These are phyloP conservation scores for Meredithiella fracta DNA, from an alignment of 2,329 filamentous ascomycete genomes.

Conservation along the genomic window DNA sequence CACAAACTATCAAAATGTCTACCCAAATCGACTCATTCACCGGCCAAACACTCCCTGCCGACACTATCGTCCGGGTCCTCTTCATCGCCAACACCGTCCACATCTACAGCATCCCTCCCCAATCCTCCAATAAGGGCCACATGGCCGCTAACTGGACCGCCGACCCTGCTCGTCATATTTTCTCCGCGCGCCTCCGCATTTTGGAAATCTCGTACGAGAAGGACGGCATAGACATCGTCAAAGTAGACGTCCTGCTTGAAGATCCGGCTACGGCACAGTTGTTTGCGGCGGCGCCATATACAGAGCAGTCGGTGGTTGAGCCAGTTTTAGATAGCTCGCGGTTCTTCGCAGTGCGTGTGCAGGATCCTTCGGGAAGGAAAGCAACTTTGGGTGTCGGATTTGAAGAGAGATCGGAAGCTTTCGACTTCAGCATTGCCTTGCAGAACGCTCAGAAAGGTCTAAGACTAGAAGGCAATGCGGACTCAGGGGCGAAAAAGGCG, in stretches of 20 bases:
- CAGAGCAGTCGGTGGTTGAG: slow-evolving; percentile 48
- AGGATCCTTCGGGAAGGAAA: slow-evolving; percentile 58
- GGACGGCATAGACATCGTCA: slow-evolving; percentile 35
- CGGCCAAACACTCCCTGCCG: slow-evolving; percentile 47
- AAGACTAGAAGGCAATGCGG: slow-evolving; percentile 31
- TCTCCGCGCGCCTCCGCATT: slow-evolving; percentile 66
- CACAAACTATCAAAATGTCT: slow-evolving; percentile 24
- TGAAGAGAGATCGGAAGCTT: slow-evolving; percentile 70
- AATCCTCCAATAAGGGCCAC: slow-evolving; percentile 64
- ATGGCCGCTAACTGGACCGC: slow-evolving; percentile 61
- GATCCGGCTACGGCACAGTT: slow-evolving; percentile 55
- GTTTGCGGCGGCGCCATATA: slow-evolving; percentile 74
- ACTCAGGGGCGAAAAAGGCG: slow-evolving; percentile 21
- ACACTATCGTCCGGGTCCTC: slow-evolving; percentile 72
- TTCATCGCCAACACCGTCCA: slow-evolving; percentile 61
- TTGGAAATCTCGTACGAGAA: slow-evolving; percentile 52
- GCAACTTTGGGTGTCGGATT: slow-evolving; percentile 74
- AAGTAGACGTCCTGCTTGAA: slow-evolving; percentile 63
- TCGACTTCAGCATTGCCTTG: slow-evolving; percentile 68
- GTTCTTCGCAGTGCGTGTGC: slow-evolving; percentile 72
- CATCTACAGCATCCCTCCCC: slow-evolving; percentile 74
- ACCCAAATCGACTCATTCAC: slow-evolving; percentile 50
- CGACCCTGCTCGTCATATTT: slow-evolving; percentile 57
- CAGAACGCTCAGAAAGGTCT: slow-evolving; percentile 61
- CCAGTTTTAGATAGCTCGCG: slow-evolving; percentile 62